Evolutionary conservation across 768 basidiomycete genomes (phyloP).

Genomic region (Pisolithus albus): DNA sequence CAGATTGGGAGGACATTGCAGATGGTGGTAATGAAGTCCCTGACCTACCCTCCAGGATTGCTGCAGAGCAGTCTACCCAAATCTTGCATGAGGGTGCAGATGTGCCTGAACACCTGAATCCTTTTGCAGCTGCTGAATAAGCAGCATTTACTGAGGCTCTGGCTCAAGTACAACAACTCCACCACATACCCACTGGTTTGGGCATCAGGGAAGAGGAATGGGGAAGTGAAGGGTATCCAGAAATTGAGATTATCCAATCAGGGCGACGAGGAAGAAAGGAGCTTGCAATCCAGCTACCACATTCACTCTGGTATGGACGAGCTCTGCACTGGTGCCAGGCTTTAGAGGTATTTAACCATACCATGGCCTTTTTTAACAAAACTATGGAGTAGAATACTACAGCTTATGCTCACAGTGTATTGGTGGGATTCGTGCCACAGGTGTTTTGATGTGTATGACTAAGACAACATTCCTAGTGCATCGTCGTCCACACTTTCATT

Average conservation of each 20-base stretch:
- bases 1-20: not conserved
- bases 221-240: slow-evolving; percentile 1
- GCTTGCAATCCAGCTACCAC: not conserved
- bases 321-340: slow-evolving; percentile 1
- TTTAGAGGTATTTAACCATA: not conserved
- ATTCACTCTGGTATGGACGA: not conserved
- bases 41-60: slow-evolving; percentile 1
- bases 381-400: not conserved
- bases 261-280: not conserved
- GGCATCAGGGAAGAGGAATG: slow-evolving; percentile 2
- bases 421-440: not conserved
- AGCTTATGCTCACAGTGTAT: too few species aligned
- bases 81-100: not conserved
- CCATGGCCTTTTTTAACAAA: not conserved
- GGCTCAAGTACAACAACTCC: not conserved
- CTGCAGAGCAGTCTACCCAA: slow-evolving; percentile 1
- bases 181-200: not conserved
- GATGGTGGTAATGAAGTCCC: slow-evolving; percentile 1
- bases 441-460: too few species aligned
- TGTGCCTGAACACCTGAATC: not conserved
- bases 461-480: too few species aligned
- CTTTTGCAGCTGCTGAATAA: not conserved
- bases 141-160: not conserved
- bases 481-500: not conserved
- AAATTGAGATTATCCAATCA: not conserved